These are phyloP conservation scores for Fusarium napiforme DNA, from an alignment of 2,329 filamentous ascomycete genomes.

Conservation along the genomic window DNA sequence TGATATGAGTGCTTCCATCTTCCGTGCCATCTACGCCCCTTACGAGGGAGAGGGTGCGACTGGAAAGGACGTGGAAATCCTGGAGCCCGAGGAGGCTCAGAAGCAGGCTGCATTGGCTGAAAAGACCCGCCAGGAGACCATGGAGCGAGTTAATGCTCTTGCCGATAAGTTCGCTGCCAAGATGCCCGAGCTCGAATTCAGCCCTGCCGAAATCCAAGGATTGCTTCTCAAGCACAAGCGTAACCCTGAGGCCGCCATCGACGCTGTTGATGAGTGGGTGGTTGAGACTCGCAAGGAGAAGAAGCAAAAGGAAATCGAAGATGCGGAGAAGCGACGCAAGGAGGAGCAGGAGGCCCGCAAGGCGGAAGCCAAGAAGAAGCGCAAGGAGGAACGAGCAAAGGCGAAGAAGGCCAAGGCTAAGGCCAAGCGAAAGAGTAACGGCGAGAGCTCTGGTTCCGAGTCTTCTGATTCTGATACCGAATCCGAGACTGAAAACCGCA, in stretches of 20 bases:
- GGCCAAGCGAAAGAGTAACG: conserved; percentile 36
- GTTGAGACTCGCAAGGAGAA: conserved; percentile 60
- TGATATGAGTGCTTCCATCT: conserved; percentile 64
- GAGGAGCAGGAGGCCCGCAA: conserved; percentile 48
- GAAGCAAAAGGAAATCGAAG: conserved; percentile 57
- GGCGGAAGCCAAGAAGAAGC: conserved; percentile 46
- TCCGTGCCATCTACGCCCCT: conserved; percentile 67
- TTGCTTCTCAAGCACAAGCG: conserved; percentile 67
- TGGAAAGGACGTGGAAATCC: conserved; percentile 1
- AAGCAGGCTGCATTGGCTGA: conserved; percentile 48
- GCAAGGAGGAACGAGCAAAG: conserved; percentile 42
- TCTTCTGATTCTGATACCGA: conserved; percentile 39
- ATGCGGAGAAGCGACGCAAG: conserved; percentile 55
- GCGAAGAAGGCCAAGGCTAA: conserved; percentile 41
- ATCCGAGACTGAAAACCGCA: conserved; percentile 40
- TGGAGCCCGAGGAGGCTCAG: conserved; percentile 40
- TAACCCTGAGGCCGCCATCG: conserved; percentile 60
- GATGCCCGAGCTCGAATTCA: conserved; percentile 67
- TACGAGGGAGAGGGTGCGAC: conserved; percentile 52
- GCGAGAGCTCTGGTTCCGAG: conserved; percentile 38
- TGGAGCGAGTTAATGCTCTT: conserved; percentile 57
- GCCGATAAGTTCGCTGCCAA: conserved; percentile 60
- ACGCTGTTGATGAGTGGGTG: conserved; percentile 61
- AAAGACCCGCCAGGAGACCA: conserved; percentile 49
- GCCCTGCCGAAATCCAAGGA: conserved; percentile 70